Conservation (phyloP, 768 basidiomycete species). For the Lentinula aciculospora region DNA sequence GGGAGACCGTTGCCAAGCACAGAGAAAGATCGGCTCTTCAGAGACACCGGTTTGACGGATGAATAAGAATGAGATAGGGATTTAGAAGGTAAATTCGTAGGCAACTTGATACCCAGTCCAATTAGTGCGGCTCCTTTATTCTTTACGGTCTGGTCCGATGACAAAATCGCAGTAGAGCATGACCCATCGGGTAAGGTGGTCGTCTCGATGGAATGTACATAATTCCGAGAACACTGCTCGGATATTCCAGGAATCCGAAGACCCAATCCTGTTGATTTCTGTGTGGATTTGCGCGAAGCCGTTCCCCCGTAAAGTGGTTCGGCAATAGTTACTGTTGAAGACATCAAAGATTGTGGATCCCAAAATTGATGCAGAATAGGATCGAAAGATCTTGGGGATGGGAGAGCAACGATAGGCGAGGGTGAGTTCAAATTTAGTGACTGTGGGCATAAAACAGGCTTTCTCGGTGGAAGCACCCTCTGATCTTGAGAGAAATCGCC, state of each 20-base stretch:
- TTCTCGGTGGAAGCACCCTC: neutral
- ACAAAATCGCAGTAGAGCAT: neutral
- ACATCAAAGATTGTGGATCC: neutral
- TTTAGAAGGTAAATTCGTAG: neutral
- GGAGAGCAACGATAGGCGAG: neutral
- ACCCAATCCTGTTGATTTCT: neutral
- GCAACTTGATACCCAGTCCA: neutral
- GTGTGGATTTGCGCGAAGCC: neutral
- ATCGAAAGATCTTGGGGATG: neutral
- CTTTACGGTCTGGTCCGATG: neutral
- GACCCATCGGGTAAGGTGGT: neutral
- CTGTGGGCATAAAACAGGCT: neutral
- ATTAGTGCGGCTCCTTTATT: neutral
- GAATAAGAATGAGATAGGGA: neutral
- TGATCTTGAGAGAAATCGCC: too few relatives aligned
- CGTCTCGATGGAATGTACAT: neutral
- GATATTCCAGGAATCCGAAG: neutral
- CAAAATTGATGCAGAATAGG: neutral
- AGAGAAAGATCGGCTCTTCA: neutral
- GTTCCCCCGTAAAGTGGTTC: neutral
- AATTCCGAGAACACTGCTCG: neutral
- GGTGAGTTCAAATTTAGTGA: neutral
- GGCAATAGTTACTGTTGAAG: too few relatives aligned
- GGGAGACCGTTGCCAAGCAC: neutral
- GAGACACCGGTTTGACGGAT: neutral